Percentiles rank a stretch among this genome's conserved stretches.
Conservation (phyloP, 2,329 filamentous ascomycete species). For the Claviceps purpurea region DNA sequence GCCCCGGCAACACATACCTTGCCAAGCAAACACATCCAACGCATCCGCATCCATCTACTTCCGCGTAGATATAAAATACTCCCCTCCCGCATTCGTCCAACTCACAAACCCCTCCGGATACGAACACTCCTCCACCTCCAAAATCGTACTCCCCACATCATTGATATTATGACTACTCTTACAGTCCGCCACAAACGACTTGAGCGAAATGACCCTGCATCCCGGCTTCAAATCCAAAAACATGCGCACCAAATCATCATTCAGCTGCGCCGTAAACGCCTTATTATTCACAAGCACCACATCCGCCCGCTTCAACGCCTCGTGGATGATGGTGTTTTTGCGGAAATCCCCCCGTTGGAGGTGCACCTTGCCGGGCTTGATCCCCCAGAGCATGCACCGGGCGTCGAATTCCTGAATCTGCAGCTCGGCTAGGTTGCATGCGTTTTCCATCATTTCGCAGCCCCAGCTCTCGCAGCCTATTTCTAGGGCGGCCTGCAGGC, state of each 20-base stretch:
- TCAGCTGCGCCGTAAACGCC: constrained; percentile 79
- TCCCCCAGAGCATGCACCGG: constrained; percentile 81
- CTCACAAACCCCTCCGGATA: constrained; percentile 67
- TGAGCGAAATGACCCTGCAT: constrained; percentile 79
- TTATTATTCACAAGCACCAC: constrained; percentile 98
- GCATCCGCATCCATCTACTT: constrained; percentile 27
- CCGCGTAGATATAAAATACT: constrained; percentile 80
- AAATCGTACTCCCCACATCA: constrained; percentile 68
- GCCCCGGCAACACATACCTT: no score
- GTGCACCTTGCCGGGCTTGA: constrained; percentile 64
- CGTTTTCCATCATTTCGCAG: constrained; percentile 90
- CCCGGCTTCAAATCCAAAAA: constrained; percentile 90
- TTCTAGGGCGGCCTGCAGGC: constrained; percentile 84
- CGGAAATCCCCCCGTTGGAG: constrained; percentile 79
- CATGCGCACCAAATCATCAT: constrained; percentile 71
- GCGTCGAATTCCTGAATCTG: constrained; percentile 74
- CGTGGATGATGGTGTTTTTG: constrained; percentile 53
- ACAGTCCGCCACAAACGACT: constrained; percentile 74
- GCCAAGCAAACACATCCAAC: constrained; percentile 9
- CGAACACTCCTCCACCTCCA: constrained; percentile 55
- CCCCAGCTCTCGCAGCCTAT: constrained; percentile 92
- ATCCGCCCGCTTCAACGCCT: constrained; percentile 69
- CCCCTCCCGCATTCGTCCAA: constrained; percentile 75
- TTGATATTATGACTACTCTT: constrained; percentile 64
- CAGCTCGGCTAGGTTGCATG: constrained; percentile 65